Conservation (phyloP, 106 monocot genomes). For the Narthecium ossifragum region DNA sequence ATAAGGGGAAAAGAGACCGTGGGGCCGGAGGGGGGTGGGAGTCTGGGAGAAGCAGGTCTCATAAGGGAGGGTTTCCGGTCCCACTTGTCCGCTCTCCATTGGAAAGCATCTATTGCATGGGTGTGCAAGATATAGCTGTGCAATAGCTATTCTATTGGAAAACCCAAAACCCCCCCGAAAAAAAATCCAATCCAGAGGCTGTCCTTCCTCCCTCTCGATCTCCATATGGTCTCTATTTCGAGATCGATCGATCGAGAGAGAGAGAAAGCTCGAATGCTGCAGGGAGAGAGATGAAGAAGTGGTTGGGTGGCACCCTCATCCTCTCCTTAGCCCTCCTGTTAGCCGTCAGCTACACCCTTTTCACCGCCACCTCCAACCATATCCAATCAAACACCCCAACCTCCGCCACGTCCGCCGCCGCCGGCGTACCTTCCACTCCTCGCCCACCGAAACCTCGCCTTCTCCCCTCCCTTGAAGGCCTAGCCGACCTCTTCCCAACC, state of each 20-base stretch:
- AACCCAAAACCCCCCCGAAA: background rate
- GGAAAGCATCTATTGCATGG: too few relatives aligned
- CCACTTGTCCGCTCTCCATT: too few relatives aligned
- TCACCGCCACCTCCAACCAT: slow-evolving; percentile 17
- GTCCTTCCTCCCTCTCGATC: too few relatives aligned
- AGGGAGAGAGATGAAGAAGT: slow-evolving; percentile 34
- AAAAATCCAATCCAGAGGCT: too few relatives aligned
- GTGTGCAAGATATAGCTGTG: too few relatives aligned
- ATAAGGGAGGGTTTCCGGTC: too few relatives aligned
- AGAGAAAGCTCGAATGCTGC: background rate
- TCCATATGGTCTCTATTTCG: too few relatives aligned
- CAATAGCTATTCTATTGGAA: too few relatives aligned
- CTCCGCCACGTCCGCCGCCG: background rate
- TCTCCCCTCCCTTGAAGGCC: slow-evolving; percentile 26
- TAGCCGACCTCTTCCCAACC: slow-evolving; percentile 25
- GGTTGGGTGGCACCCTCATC: slow-evolving; percentile 42
- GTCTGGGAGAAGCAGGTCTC: too few relatives aligned
- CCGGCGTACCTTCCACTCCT: background rate
- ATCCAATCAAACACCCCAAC: slow-evolving; percentile 4
- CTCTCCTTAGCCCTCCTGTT: slow-evolving; percentile 41
- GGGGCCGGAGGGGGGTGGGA: too few relatives aligned
- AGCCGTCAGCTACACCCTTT: slow-evolving; percentile 34
- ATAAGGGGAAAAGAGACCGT: too few relatives aligned
- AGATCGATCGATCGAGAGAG: background rate
- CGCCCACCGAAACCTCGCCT: slow-evolving; percentile 9